A percentile compares a stretch with the other conserved stretches of the same genome.
Conservation (phyloP, 1,284 basidiomycete genomes). For the Moesziomyces antarcticus region DNA sequence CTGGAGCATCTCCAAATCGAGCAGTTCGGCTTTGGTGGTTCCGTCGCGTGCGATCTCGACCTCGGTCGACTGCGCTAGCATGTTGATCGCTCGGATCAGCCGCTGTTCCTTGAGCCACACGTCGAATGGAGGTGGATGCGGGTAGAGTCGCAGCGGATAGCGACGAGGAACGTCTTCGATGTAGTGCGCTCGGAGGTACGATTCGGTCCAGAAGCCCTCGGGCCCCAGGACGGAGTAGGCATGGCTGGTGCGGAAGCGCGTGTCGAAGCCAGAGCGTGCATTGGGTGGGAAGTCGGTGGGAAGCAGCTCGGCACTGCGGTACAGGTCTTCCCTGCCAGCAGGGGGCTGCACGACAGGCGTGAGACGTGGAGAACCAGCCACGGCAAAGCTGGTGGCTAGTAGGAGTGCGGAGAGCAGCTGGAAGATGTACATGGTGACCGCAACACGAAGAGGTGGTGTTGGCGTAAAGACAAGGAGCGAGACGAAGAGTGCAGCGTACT, state of each 20-base stretch:
- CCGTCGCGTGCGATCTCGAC: background rate
- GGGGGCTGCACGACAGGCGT: constrained; percentile 2
- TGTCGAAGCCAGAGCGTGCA: constrained; percentile 1
- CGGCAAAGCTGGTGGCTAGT: background rate
- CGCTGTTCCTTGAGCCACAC: constrained; percentile 37
- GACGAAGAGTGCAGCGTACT: no score
- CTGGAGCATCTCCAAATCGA: constrained; percentile 14
- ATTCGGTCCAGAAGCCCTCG: constrained; percentile 20
- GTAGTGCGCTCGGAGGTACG: constrained; percentile 17
- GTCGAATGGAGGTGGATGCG: constrained; percentile 11
- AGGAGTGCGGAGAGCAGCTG: background rate
- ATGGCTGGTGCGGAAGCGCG: background rate
- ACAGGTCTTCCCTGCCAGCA: constrained; percentile 26
- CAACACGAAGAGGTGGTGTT: no score
- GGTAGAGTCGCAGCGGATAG: constrained; percentile 15
- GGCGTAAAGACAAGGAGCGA: no score
- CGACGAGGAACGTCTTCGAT: constrained; percentile 1
- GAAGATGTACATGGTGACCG: background rate
- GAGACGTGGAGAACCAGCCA: background rate
- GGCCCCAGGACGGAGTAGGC: constrained; percentile 16
- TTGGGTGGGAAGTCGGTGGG: constrained; percentile 21
- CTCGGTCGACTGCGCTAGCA: background rate
- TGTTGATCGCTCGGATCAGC: constrained; percentile 22
- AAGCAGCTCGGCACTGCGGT: constrained; percentile 11
- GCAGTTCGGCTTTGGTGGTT: background rate